Evolutionary conservation across 2,329 filamentous ascomycete genomes (phyloP).

Genomic region (Venturia nashicola): DNA sequence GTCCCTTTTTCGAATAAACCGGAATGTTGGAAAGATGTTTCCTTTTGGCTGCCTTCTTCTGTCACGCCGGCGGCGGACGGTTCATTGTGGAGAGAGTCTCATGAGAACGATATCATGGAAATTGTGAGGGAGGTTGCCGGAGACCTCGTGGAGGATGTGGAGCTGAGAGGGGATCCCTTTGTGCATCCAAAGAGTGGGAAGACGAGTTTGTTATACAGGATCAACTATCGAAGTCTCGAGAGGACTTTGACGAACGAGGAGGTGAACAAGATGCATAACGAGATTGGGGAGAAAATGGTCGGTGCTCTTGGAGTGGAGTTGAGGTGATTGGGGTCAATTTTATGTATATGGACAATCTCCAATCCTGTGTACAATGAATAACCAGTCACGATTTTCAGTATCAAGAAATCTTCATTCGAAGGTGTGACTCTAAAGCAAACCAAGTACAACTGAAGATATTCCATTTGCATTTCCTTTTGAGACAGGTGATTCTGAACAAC

Average conservation of each 20-base stretch:
- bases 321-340: slow-evolving; percentile 33
- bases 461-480: no score
- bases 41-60: slow-evolving; percentile 63
- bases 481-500: no score
- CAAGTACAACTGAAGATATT: no score
- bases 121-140: slow-evolving; percentile 73
- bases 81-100: slow-evolving; percentile 38
- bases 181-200: slow-evolving; percentile 73
- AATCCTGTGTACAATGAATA: not conserved
- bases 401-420: no score
- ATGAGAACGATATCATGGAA: slow-evolving; percentile 98
- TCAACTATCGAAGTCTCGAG: slow-evolving; percentile 89
- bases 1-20: slow-evolving; percentile 86
- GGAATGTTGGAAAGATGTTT: slow-evolving; percentile 79
- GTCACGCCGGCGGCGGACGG: slow-evolving; percentile 34
- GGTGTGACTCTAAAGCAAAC: no score
- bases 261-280: slow-evolving; percentile 62
- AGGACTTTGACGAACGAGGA: slow-evolving; percentile 77
- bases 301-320: slow-evolving; percentile 67
- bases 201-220: slow-evolving; percentile 79
- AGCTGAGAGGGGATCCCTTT: slow-evolving; percentile 66
- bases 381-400: no score
- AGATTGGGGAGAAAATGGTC: slow-evolving; percentile 53
- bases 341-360: not conserved
- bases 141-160: slow-evolving; percentile 78